These are phyloP conservation scores for Helichrysum umbraculigerum DNA, from an alignment of 129 eudicot genomes.

Conservation along the genomic window DNA sequence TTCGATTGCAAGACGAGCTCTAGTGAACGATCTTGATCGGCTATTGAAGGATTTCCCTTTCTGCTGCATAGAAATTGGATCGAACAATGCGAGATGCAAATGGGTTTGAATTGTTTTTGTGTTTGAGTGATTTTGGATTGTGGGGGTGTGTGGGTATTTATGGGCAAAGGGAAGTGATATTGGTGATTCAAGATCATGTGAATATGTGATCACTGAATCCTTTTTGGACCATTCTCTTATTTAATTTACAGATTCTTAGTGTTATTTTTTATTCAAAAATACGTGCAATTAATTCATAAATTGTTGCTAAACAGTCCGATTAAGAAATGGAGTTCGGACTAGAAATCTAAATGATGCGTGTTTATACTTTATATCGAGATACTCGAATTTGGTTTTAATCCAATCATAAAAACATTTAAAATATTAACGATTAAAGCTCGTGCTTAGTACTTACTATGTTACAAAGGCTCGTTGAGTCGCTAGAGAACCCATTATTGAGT, in stretches of 20 bases:
- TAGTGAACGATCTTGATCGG: conserved; percentile 74
- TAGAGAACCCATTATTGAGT: too few species aligned
- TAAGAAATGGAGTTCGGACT: too few species aligned
- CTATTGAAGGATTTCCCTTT: conserved; percentile 58
- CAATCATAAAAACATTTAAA: too few species aligned
- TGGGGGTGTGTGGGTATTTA: conserved; percentile 33
- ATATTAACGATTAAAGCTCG: too few species aligned
- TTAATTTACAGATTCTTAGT: not conserved
- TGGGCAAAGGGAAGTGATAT: conserved; percentile 25
- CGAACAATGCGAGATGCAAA: conserved; percentile 23
- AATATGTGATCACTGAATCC: conserved; percentile 5
- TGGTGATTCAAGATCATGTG: conserved; percentile 21
- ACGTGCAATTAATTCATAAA: too few species aligned
- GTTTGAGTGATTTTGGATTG: conserved; percentile 25
- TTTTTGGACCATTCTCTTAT: conserved; percentile 14
- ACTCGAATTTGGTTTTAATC: too few species aligned
- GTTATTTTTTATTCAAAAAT: not conserved
- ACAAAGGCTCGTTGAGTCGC: too few species aligned
- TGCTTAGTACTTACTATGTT: too few species aligned
- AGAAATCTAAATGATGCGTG: too few species aligned
- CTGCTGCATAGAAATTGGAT: conserved; percentile 64
- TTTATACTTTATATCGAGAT: too few species aligned
- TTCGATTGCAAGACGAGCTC: conserved; percentile 87
- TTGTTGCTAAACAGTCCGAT: too few species aligned
- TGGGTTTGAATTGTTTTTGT: conserved; percentile 3